A percentile compares a stretch with the other conserved stretches of the same genome.
Conservation (phyloP, 768 basidiomycete species). For the Phanerodontia chrysosporium region DNA sequence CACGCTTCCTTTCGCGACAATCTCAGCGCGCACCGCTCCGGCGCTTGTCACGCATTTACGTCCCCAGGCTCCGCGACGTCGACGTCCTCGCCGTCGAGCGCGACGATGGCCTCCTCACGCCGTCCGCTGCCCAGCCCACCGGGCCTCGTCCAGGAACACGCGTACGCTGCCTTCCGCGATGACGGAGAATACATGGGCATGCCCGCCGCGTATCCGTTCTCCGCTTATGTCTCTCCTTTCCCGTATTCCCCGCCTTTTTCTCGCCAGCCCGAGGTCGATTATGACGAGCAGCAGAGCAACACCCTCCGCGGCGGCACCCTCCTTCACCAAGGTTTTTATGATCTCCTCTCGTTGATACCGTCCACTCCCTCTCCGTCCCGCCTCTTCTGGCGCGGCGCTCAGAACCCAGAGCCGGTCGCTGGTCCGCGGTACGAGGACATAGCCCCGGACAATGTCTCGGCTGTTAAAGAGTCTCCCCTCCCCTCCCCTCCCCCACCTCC, state of each 20-base stretch:
- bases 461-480: constrained; percentile 22
- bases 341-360: constrained; percentile 75
- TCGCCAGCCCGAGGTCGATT: constrained; percentile 21
- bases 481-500: constrained; percentile 26
- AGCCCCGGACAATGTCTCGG: constrained; percentile 17
- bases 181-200: constrained; percentile 11
- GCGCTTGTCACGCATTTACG: background rate
- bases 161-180: background rate
- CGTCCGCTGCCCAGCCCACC: constrained; percentile 32
- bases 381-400: constrained; percentile 44
- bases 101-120: constrained; percentile 20
- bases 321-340: constrained; percentile 88
- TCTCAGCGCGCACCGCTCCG: background rate
- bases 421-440: constrained; percentile 71
- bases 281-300: constrained; percentile 37
- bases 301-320: constrained; percentile 65
- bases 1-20: background rate
- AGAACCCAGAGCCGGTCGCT: constrained; percentile 37
- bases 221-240: constrained; percentile 29
- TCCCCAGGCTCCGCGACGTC: background rate
- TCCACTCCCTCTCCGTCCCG: constrained; percentile 61
- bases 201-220: constrained; percentile 20
- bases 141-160: constrained; percentile 6
- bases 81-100: constrained; percentile 9
- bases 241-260: constrained; percentile 30